Evolutionary conservation across 2,329 filamentous ascomycete genomes (phyloP).

Genomic region (Colletotrichum paranaense): DNA sequence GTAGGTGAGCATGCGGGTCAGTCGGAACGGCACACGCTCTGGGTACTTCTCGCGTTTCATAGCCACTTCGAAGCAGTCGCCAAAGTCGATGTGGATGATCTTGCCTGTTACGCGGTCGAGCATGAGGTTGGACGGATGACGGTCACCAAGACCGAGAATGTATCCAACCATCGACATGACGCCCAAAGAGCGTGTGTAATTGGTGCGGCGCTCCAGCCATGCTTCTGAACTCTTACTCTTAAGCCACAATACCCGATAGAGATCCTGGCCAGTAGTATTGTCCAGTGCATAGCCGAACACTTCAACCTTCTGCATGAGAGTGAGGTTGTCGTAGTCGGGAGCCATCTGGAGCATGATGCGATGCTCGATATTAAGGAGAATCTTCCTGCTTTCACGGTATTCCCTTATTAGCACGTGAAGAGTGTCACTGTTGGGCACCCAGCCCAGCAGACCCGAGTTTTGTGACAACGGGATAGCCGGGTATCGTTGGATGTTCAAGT

Average conservation of each 20-base stretch:
- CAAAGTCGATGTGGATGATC: constrained; percentile 99
- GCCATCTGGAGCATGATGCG: constrained; percentile 99
- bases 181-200: constrained; percentile 95
- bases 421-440: constrained; percentile 98
- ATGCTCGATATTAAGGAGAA: constrained; percentile 98
- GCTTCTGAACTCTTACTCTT: constrained; percentile 99
- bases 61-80: constrained; percentile 98
- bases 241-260: constrained; percentile 97
- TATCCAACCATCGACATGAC: constrained; percentile 99
- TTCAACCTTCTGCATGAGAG: constrained; percentile 99
- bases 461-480: constrained; percentile 97
- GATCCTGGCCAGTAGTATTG: constrained; percentile 98
- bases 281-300: constrained; percentile 99
- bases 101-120: constrained; percentile 95
- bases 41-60: constrained; percentile 99
- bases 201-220: constrained; percentile 98
- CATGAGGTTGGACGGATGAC: constrained; percentile 98
- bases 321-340: constrained; percentile 97
- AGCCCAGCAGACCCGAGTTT: constrained; percentile 93
- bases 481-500: constrained; percentile 95
- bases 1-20: constrained; percentile 98
- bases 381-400: constrained; percentile 96
- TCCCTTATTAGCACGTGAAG: constrained; percentile 96
- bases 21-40: constrained; percentile 94
- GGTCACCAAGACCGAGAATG: constrained; percentile 94